Evolutionary conservation across 177 flowering plant species (phyloP).

Genomic region (Vitis hybrid): DNA sequence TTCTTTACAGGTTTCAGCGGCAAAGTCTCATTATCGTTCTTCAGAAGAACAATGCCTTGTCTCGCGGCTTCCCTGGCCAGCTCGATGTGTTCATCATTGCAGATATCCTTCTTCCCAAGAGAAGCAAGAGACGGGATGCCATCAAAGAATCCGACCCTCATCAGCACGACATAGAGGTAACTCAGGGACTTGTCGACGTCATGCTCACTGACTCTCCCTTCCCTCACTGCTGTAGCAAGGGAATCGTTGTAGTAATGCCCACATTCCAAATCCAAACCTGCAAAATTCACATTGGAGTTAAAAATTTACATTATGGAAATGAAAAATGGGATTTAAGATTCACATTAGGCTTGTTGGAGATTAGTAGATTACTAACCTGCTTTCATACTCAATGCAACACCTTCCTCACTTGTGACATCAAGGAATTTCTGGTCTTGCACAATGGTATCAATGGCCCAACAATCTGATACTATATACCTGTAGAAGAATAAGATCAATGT

Average conservation of each 20-base stretch:
- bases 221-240: constrained; percentile 1
- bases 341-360: no score
- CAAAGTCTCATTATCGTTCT: constrained; percentile 20
- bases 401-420: constrained; percentile 19
- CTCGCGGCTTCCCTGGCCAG: constrained; percentile 32
- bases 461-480: constrained; percentile 32
- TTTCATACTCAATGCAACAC: constrained; percentile 17
- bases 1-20: constrained; percentile 16
- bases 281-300: neutral
- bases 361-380: constrained; percentile 12
- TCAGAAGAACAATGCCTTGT: constrained; percentile 35
- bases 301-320: no score
- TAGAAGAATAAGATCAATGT: neutral
- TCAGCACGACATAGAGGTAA: constrained; percentile 2
- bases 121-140: constrained; percentile 2
- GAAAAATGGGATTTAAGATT: no score
- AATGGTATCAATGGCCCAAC: constrained; percentile 27
- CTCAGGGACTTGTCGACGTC: constrained; percentile 14
- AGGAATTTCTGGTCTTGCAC: constrained; percentile 23
- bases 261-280: constrained; percentile 28
- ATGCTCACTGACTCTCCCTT: constrained; percentile 12
- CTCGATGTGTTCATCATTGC: constrained; percentile 11
- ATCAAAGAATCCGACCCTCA: constrained; percentile 28
- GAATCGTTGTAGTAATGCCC: constrained; percentile 14
- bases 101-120: constrained; percentile 19